phyloP scores from a whole-genome alignment of 140 eudicot species.

The Anethum foeniculum region DNA sequence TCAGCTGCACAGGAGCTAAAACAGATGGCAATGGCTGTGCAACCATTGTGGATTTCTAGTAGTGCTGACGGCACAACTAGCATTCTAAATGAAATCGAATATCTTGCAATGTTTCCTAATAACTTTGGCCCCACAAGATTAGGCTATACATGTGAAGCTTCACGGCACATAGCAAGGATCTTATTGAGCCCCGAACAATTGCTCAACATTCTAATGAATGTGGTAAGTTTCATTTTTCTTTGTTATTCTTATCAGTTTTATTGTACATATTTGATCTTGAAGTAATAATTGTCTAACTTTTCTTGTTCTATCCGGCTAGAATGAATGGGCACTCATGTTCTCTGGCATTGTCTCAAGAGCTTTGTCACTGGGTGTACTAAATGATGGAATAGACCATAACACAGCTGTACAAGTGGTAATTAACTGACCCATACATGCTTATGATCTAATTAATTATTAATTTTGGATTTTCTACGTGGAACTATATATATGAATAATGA shows the following conservation, averaged over 20 bases:
- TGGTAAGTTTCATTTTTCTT: background rate
- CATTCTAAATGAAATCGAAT: background rate
- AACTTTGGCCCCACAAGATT: background rate
- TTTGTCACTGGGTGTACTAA: conserved; percentile 15
- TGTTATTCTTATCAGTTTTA: background rate
- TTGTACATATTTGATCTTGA: background rate
- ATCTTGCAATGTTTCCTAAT: background rate
- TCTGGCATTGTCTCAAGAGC: conserved; percentile 23
- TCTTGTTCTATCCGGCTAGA: conserved; percentile 3
- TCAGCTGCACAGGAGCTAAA: background rate
- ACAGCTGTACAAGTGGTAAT: conserved; percentile 27
- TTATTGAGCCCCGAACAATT: background rate
- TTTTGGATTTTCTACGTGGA: background rate
- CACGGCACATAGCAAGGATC: background rate
- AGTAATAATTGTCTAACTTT: background rate
- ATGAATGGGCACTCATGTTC: conserved; percentile 24
- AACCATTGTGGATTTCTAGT: background rate
- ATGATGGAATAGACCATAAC: conserved; percentile 15
- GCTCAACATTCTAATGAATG: background rate
- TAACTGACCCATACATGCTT: background rate
- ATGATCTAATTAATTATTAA: background rate
- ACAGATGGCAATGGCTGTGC: background rate
- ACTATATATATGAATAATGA: background rate
- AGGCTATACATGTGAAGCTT: background rate
- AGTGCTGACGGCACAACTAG: background rate